Evolutionary conservation across 2,329 filamentous ascomycete species (phyloP).

Genomic region (Ophiosphaerella korrae): DNA sequence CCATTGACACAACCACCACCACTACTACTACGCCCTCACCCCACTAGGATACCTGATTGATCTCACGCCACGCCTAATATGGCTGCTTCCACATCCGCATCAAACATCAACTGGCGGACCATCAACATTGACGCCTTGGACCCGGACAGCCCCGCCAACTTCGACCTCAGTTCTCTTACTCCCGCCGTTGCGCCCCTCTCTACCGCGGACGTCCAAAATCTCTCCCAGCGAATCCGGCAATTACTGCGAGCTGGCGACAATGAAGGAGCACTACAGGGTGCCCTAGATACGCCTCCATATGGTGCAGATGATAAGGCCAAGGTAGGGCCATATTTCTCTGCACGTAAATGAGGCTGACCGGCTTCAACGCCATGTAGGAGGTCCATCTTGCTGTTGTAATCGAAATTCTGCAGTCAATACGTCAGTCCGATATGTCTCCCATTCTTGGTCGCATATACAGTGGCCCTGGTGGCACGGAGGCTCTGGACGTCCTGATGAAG

Average conservation of each 20-base stretch:
- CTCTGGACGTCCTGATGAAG: slow-evolving; percentile 94
- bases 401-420: slow-evolving; percentile 94
- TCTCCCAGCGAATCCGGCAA: slow-evolving; percentile 83
- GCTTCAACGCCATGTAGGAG: slow-evolving; percentile 61
- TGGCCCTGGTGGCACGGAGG: slow-evolving; percentile 79
- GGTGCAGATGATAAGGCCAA: slow-evolving; percentile 60
- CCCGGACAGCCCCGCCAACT: slow-evolving; percentile 89
- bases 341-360: slow-evolving; percentile 34
- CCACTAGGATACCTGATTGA: neutral
- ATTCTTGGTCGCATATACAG: slow-evolving; percentile 81
- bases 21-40: slow-evolving; percentile 15
- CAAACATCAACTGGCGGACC: slow-evolving; percentile 71
- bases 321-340: slow-evolving; percentile 47
- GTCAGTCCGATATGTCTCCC: slow-evolving; percentile 92
- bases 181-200: slow-evolving; percentile 75
- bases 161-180: slow-evolving; percentile 82
- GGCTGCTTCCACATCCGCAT: slow-evolving; percentile 29
- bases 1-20: neutral
- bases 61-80: slow-evolving; percentile 34
- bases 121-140: slow-evolving; percentile 93
- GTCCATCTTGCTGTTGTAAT: slow-evolving; percentile 85
- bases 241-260: slow-evolving; percentile 83
- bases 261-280: slow-evolving; percentile 83
- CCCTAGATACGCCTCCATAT: slow-evolving; percentile 83
- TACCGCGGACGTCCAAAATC: slow-evolving; percentile 77